Evolutionary conservation across 1,139 yeast genomes (phyloP), one percentile per base, ranked within the genome.

Genomic region (Debaryomycetaceae sp.): DNA sequence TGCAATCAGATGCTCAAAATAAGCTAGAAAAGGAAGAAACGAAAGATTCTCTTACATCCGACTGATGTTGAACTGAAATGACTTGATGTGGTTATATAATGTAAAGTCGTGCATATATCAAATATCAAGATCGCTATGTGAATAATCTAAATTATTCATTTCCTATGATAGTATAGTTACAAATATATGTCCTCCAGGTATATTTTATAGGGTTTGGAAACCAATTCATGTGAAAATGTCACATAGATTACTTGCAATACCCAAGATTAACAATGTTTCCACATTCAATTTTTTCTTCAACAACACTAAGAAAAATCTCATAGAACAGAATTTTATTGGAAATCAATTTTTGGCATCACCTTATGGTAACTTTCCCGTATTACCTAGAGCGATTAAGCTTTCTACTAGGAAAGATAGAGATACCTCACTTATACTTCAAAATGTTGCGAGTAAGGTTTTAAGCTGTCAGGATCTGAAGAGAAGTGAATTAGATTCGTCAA

Each of bases 281-380:
- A 63, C 65, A 48, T 69, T 70, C 53, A 72, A 68, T 51, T 72
- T 61, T 49, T 73, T 73, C 58, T 71, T 65, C 56, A 63, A 68
- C 31, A 73, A 73, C 47, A 62, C 73, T 6, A 69, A 62, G 46
- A 62, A 57, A 46, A 56, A 70, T 34, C 46, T 57, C 17, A 51
- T 66, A 37, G 59, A 66, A 34, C 73, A 68, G 40, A 71, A 61
- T 50, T 72, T 73, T 50, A 52, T 72, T 39, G 62, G 57, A 43
- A 73, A 73, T 49, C 72, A 65, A 47, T 58, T 51, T 42, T 53
- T 69, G 34, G 42, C 45, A 20, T 43, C 43, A 23, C 41, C 39
- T 3, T 42, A 47, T 38, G 40, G 50, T 33, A 43, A 42, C 13
- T 27, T 24, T n/a, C 41, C 41, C 14, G 31, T 38, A 23, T 29